A percentile compares a stretch with the other conserved stretches of the same genome.
Conservation (phyloP, 2,329 filamentous ascomycete genomes). For the Fusarium napiforme region DNA sequence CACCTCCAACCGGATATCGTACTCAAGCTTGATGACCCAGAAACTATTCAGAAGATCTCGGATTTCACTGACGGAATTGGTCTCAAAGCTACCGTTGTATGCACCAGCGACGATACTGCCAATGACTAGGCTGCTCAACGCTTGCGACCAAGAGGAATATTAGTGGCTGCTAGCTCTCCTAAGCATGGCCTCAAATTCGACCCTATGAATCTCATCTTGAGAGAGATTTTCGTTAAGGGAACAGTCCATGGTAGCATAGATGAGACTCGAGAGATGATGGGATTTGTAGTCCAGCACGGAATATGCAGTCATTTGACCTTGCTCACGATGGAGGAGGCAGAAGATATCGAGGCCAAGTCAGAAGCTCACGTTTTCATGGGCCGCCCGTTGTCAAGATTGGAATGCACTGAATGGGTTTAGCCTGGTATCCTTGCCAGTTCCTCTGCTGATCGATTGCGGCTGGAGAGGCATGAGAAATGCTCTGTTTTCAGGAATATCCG, state of each 20-base stretch:
- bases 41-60: slow-evolving; percentile 15
- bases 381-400: slow-evolving; percentile 22
- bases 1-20: slow-evolving; percentile 31
- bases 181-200: slow-evolving; percentile 32
- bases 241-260: slow-evolving; percentile 27
- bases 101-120: slow-evolving; percentile 21
- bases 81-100: slow-evolving; percentile 27
- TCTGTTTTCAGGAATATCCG: background rate
- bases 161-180: slow-evolving; percentile 31
- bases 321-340: slow-evolving; percentile 25
- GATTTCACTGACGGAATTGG: slow-evolving; percentile 30
- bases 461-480: background rate
- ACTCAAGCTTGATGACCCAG: slow-evolving; percentile 4
- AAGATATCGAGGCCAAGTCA: slow-evolving; percentile 11
- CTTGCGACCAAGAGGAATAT: slow-evolving; percentile 23
- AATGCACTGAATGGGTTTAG: background rate
- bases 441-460: background rate
- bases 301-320: slow-evolving; percentile 25
- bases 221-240: slow-evolving; percentile 29
- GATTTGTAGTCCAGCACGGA: slow-evolving; percentile 17
- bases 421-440: background rate
- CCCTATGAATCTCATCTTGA: slow-evolving; percentile 25
- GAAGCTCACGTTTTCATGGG: slow-evolving; percentile 11
- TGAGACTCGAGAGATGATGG: slow-evolving; percentile 26
- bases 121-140: slow-evolving; percentile 33